Conservation (phyloP, 2,329 filamentous ascomycete genomes). For the Monosporascus sp. region DNA sequence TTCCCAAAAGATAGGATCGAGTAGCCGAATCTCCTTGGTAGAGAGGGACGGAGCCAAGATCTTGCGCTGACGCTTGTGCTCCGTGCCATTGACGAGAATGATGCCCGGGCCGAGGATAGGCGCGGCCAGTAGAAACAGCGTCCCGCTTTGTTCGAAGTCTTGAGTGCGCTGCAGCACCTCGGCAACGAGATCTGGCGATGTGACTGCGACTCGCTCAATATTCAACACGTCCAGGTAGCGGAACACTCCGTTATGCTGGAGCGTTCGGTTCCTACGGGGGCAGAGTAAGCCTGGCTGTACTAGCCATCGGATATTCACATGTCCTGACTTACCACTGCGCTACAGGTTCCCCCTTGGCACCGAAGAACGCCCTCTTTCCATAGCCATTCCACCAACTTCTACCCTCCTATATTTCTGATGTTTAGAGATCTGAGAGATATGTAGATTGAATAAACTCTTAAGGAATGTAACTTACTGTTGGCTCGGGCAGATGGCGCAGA, state of each 20-base stretch:
- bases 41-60: constrained; percentile 15
- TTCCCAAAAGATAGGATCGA: constrained; percentile 16
- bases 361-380: constrained; percentile 1
- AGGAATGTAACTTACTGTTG: constrained; percentile 1
- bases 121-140: constrained; percentile 7
- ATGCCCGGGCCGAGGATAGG: constrained; percentile 11
- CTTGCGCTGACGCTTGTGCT: constrained; percentile 16
- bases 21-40: constrained; percentile 12
- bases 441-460: too few species aligned
- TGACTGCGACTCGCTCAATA: constrained; percentile 8
- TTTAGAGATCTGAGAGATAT: too few species aligned
- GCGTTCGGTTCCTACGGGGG: neutral
- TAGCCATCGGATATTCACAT: too few species aligned
- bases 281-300: neutral
- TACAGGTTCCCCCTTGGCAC: constrained; percentile 1
- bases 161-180: constrained; percentile 10
- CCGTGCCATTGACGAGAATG: constrained; percentile 12
- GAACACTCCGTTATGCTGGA: constrained; percentile 10
- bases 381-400: constrained; percentile 9
- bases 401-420: neutral
- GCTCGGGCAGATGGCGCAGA: constrained; percentile 4
- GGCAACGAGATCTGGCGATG: constrained; percentile 6
- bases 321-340: constrained; percentile 2
- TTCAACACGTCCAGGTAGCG: constrained; percentile 11
- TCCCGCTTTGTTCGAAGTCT: constrained; percentile 13